Conservation (phyloP, 345 rosid species). For the Combretum micranthum region DNA sequence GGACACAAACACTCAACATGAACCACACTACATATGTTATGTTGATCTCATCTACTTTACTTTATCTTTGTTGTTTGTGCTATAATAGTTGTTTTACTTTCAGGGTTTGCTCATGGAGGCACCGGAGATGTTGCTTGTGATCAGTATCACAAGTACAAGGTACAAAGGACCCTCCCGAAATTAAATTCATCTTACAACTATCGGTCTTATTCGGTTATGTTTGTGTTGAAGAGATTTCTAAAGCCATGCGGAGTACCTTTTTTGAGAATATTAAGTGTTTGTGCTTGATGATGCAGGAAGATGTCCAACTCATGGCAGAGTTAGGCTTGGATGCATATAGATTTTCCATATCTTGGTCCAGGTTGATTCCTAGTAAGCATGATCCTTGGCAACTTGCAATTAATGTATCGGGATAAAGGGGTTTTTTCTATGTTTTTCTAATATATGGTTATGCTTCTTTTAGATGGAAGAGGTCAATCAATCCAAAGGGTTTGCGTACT, state of each 20-base stretch:
- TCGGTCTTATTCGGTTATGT: too few relatives aligned
- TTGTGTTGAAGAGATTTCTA: too few relatives aligned
- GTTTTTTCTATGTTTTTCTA: neutral
- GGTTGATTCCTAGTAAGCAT: constrained; percentile 25
- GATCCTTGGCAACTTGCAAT: neutral
- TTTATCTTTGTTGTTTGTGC: neutral
- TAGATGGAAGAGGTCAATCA: constrained; percentile 23
- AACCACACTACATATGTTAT: too few relatives aligned
- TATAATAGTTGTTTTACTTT: neutral
- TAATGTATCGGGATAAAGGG: too few relatives aligned
- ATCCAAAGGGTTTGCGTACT: constrained; percentile 18
- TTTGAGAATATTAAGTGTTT: too few relatives aligned
- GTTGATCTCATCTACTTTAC: too few relatives aligned
- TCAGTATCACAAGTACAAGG: constrained; percentile 28
- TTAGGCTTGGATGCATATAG: constrained; percentile 24
- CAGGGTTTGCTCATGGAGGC: constrained; percentile 14
- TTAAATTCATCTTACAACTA: too few relatives aligned
- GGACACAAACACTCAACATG: too few relatives aligned
- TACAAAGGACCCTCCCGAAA: neutral
- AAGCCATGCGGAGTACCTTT: too few relatives aligned
- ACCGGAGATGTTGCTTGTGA: constrained; percentile 26
- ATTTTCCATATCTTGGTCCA: constrained; percentile 34
- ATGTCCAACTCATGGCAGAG: constrained; percentile 23
- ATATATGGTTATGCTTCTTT: neutral
- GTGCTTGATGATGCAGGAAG: constrained; percentile 16